A percentile compares a stretch with the other conserved stretches of the same genome.
Evolutionary conservation across 352 stramenopile species (phyloP).

Genomic region (Pythium dissotocum): DNA sequence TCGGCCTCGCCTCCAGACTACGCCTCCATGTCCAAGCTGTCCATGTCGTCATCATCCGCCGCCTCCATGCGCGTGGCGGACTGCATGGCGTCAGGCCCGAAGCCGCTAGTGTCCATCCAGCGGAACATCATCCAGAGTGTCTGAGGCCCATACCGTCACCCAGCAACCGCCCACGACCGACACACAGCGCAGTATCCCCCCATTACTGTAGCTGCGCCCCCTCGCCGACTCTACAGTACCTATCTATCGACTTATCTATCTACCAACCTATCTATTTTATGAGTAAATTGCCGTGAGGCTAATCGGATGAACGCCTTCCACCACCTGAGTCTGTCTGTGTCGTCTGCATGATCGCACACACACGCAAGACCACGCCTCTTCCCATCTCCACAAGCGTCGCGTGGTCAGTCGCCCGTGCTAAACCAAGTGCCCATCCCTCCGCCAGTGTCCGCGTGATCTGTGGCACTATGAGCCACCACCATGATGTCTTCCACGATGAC

Average conservation of each 20-base stretch:
- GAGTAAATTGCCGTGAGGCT: background rate
- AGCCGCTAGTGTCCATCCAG: slow-evolving; percentile 10
- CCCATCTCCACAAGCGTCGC: slow-evolving; percentile 5
- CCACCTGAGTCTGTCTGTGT: background rate
- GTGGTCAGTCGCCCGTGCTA: background rate
- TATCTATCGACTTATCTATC: slow-evolving; percentile 11
- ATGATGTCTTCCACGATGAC: slow-evolving; percentile 44
- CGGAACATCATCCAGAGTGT: slow-evolving; percentile 29
- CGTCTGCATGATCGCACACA: slow-evolving; percentile 2
- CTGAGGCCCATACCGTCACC: background rate
- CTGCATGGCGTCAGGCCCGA: slow-evolving; percentile 2
- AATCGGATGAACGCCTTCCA: background rate
- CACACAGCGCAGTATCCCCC: slow-evolving; percentile 17
- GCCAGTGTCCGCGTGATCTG: background rate
- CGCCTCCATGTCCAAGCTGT: slow-evolving; percentile 16
- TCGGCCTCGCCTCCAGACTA: slow-evolving; percentile 1
- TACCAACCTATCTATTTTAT: slow-evolving; percentile 14
- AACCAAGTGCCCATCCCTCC: background rate
- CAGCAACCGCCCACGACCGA: background rate
- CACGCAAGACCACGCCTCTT: background rate
- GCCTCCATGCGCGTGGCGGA: slow-evolving; percentile 5
- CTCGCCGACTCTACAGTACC: slow-evolving; percentile 6
- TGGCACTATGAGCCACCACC: slow-evolving; percentile 31
- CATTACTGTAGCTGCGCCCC: slow-evolving; percentile 13
- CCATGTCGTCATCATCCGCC: slow-evolving; percentile 9